Base-by-base conservation (phyloP, 108 stramenopile genomes). In the Chaetoceros tenuissimus region DNA sequence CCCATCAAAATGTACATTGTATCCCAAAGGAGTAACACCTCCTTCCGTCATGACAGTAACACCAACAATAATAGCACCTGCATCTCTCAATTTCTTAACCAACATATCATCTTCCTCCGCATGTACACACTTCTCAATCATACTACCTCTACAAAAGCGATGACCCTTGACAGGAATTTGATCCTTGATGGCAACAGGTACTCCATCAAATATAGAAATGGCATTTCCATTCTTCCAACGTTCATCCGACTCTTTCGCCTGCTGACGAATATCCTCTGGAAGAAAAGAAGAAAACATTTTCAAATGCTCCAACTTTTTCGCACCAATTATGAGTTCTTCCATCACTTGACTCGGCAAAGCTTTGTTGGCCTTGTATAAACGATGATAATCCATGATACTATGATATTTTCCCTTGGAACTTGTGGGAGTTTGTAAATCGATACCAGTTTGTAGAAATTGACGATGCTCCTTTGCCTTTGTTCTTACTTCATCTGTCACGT, bases 181-280 rank as follows among this genome's bases (percentile, higher is more conserved):
- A 60, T 82, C 81, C 55, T 82, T 82, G 43, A 82, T 71, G n/a
- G 77, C 77, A 13, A 62, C 69, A 0, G 81, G 81, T 28, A 82
- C 79, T 18, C 81, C 81, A 47, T 65, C 63, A 53, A 34, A 63
- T 3, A 63, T 43, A 2, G 62, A 63, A 16, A 63, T 23, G 24
- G 62, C 53, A 26, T 34, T 28, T 46, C 53, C 53, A 2, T 25
- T 10, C 31, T 21, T 24, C 40, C 46, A 63, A 17, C 62, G 31
- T 43, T 24, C n/a, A 53, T 53, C 40, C 24, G 62, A 63, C 27
- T 53, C 62, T 28, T 8, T n/a, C 13, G 62, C 62, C 22, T 63
- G 62, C 23, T 45, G 13, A 17, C 21, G 31, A 26, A 53, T 46
- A 31, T 40, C 49, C 7, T 63, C 31, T 24, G 51, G 20, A n/a